phyloP scores from a whole-genome alignment of 352 stramenopile genomes.

The Hyaloperonospora brassicae region DNA sequence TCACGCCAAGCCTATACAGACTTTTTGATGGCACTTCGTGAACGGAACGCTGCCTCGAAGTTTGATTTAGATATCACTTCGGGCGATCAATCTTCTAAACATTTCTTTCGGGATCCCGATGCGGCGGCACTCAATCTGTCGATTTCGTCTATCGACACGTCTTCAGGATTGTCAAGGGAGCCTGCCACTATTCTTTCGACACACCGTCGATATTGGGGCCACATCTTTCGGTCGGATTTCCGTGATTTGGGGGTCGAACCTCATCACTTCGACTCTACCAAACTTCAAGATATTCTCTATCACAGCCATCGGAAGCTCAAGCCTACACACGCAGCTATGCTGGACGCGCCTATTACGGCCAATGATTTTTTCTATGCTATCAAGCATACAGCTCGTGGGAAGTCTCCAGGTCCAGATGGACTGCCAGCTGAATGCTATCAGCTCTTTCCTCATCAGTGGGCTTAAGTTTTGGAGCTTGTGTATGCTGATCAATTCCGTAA shows the following conservation, averaged over 20 bases:
- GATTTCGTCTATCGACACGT: slow-evolving; percentile 5
- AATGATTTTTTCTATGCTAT: slow-evolving; percentile 2
- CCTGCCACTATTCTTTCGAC: slow-evolving; percentile 1
- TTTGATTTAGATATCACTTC: slow-evolving; percentile 8
- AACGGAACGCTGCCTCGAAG: slow-evolving; percentile 6
- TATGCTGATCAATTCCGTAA: background rate
- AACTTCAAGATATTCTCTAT: slow-evolving; percentile 1
- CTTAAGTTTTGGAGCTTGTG: background rate
- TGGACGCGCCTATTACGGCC: background rate
- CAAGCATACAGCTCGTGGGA: background rate
- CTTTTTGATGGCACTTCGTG: background rate
- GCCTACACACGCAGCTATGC: background rate
- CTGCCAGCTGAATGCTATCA: background rate
- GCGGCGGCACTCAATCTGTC: background rate
- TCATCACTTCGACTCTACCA: background rate
- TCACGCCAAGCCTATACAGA: slow-evolving; percentile 5
- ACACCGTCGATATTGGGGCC: slow-evolving; percentile 5
- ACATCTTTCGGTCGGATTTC: slow-evolving; percentile 3
- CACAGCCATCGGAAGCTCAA: background rate
- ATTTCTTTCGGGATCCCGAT: background rate
- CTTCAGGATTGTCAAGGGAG: slow-evolving; percentile 3
- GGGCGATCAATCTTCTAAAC: background rate
- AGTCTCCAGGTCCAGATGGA: background rate
- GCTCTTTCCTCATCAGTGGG: background rate
- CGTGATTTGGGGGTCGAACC: slow-evolving; percentile 1